phyloP scores from a whole-genome alignment of 75 land plant species.

The Chamaecyparis obtusa region DNA sequence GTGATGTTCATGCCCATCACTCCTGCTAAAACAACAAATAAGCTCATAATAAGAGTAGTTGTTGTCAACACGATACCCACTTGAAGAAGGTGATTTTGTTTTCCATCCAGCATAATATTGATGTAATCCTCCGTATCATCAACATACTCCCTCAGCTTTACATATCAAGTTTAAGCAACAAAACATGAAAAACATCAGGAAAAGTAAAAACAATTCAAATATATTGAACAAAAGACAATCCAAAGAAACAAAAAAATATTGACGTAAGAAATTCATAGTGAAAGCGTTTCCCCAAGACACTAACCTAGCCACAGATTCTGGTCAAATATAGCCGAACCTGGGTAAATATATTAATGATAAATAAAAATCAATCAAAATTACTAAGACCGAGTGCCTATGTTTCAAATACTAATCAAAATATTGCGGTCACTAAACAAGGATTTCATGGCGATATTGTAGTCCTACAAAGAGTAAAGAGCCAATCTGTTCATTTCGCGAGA shows the following conservation, averaged over 20 bases:
- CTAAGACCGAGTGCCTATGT: too few relatives aligned
- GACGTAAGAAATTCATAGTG: not conserved
- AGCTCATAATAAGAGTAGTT: constrained; percentile 43
- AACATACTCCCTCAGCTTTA: constrained; percentile 50
- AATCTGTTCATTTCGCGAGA: too few relatives aligned
- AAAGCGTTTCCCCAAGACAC: not conserved
- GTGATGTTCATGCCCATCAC: constrained; percentile 52
- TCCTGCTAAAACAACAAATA: constrained; percentile 39
- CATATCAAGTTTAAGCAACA: not conserved
- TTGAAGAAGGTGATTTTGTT: constrained; percentile 55
- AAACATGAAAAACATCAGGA: not conserved
- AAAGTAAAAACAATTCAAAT: not conserved
- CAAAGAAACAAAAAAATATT: not conserved
- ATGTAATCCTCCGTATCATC: constrained; percentile 69
- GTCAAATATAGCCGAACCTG: not conserved
- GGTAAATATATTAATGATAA: too few relatives aligned
- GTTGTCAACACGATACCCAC: constrained; percentile 56
- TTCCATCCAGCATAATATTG: constrained; percentile 58
- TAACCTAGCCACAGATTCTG: not conserved
- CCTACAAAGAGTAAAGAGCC: too few relatives aligned
- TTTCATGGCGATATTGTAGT: too few relatives aligned
- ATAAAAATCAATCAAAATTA: too few relatives aligned
- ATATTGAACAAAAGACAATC: not conserved
- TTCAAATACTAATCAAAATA: too few relatives aligned
- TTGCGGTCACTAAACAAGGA: too few relatives aligned